A percentile compares a stretch with the other conserved stretches of the same genome.
Conservation (phyloP, 176 grass and related monocot genomes). For the Avena eriantha region DNA sequence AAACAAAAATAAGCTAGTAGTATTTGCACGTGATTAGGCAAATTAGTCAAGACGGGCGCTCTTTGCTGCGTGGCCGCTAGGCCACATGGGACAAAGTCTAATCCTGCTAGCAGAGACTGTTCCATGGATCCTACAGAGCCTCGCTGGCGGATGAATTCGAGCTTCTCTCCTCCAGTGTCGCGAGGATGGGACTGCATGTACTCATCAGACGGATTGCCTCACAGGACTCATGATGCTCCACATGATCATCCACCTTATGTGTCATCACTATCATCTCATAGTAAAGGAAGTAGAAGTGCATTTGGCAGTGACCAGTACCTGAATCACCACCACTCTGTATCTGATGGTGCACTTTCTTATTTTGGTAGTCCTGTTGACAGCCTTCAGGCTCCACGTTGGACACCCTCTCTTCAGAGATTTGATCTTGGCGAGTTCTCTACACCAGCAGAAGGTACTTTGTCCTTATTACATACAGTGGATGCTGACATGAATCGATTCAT, state of each 20-base stretch:
- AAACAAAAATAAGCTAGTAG: constrained; percentile 34
- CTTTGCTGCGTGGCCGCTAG: constrained; percentile 94
- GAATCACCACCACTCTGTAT: constrained; percentile 88
- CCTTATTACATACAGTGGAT: constrained; percentile 23
- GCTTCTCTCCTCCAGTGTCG: constrained; percentile 84
- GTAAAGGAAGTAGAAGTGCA: constrained; percentile 69
- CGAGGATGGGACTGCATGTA: constrained; percentile 75
- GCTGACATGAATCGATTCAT: background rate
- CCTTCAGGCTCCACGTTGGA: constrained; percentile 79
- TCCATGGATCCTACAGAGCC: constrained; percentile 93
- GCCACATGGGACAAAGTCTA: constrained; percentile 98
- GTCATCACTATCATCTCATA: constrained; percentile 65
- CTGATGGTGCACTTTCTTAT: constrained; percentile 95
- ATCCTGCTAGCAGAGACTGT: constrained; percentile 61
- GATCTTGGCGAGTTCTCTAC: constrained; percentile 91
- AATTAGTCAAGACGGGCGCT: constrained; percentile 92
- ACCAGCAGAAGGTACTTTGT: constrained; percentile 68
- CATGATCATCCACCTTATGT: constrained; percentile 54
- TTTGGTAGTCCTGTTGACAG: constrained; percentile 87
- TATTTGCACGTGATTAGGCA: constrained; percentile 47
- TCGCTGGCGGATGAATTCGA: constrained; percentile 85
- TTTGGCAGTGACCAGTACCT: constrained; percentile 70
- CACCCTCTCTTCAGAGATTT: constrained; percentile 83
- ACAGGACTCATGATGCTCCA: constrained; percentile 61
- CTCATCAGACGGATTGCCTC: constrained; percentile 67